Evolutionary conservation across 177 flowering plant species (phyloP), one percentile per base, ranked within the genome.

Genomic region (Vitis hybrid): DNA sequence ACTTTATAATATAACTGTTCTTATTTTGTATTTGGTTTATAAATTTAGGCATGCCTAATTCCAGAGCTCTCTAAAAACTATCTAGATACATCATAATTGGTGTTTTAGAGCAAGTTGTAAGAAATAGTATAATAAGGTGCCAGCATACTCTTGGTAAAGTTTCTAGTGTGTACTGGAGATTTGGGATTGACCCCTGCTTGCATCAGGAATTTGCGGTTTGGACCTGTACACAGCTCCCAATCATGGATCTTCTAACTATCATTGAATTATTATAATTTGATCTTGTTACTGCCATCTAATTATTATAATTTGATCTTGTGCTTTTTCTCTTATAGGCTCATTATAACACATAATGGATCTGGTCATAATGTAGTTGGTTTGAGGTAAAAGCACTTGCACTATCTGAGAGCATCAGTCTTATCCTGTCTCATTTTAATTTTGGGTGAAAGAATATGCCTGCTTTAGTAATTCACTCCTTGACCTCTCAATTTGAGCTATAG

Each of bases 321-420:
- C 14, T 33, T 5, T 51, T 22, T 13, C 31, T 60, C 33, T 68
- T 81, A 76, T 63, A 95, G 99, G 86, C 93, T 95, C 72, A 95
- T 95, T 62, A 80, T 95, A 52, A 95, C 98, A 66, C 91, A 93
- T 79, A 90, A 83, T 77, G 96, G 96, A 67, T 90, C 97, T 39
- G 99, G 99, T 69, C 98, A 91, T 70, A 74, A 71, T 18, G 87
- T 80, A 13, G 68, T 73, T 74, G 98, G 98, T 48, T 81, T 84
- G 76, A 91, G 90, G 98, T 94, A 80, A 79, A 82, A 51, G 29
- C 29, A 29, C 55, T 33, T 26, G 45, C 55, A 53, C 18, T 56
- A 59, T 64, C 52, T 63, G 14, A 14, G 3, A n/a, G 51, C 56
- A 51, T 51, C 67, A 49, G 3, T 59, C 33, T 52, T 49, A 2